Base-by-base conservation (phyloP, 306 rosid genomes). In the Alnus glutinosa region DNA sequence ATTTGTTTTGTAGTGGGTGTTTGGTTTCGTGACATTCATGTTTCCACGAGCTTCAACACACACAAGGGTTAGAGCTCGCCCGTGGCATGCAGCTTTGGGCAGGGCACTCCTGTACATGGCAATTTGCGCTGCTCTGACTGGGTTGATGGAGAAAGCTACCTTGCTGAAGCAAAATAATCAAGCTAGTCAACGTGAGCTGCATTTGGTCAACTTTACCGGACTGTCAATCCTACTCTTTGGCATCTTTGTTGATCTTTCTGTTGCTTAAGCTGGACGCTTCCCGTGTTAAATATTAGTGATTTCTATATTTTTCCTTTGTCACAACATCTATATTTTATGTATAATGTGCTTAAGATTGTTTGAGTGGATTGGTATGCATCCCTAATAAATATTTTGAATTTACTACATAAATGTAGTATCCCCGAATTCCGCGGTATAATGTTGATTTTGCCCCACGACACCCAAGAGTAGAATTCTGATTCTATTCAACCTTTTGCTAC, bases 151-250 rank as follows among this genome's bases (percentile, higher is more conserved):
- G 90, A 89, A 92, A 54, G 34, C 76, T 30, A 55, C 75, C 14
- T 86, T 87, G 86, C 51, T 87, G 28, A 0, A 3, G 0, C 57
- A 23, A 23, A 23, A 23, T 23, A 23, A 23, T 87, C 2, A 9
- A 14, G 2, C 28, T 23, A 6, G 55, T 59, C 54, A 55, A 0
- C 74, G 48, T 0, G 92, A 94, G 74, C 55, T 73, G 1, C 76
- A 75, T 58, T 61, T 92, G 74, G 54, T 94, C 80, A 94, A 90
- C 78, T 88, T 91, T 86, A 85, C 79, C 0, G 98, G 80, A 19
- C 87, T 94, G 0, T 34, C 90, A 1, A 84, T 94, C 83, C 92
- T 94, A 42, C 84, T 94, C 78, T 94, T 92, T 16, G 98, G 95
- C 9, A 81, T 91, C 61, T 89, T 88, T 79, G 97, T 92, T 0